A percentile compares a stretch with the other conserved stretches of the same genome.
Evolutionary conservation across 805 yeast genomes (phyloP).

Genomic region (Kluyveromyces wickerhamii): DNA sequence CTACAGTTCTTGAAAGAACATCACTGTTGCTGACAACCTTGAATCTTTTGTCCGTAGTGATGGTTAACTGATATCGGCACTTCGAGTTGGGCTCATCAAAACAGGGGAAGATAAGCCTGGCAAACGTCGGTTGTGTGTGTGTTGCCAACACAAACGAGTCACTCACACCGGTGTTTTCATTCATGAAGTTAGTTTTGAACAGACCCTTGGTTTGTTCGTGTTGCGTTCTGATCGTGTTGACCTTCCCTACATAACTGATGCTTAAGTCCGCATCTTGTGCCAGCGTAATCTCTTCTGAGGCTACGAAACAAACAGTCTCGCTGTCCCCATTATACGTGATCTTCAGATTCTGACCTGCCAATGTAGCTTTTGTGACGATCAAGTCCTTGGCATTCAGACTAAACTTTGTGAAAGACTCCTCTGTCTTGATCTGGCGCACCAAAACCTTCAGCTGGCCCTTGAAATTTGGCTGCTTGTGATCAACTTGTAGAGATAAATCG

Average conservation of each 20-base stretch:
- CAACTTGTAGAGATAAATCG: constrained; percentile 31
- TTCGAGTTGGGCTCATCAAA: constrained; percentile 57
- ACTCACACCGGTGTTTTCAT: constrained; percentile 40
- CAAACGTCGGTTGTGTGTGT: constrained; percentile 63
- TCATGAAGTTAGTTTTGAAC: constrained; percentile 58
- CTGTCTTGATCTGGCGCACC: constrained; percentile 4
- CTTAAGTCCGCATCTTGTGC: constrained; percentile 9
- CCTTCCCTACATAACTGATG: constrained; percentile 43
- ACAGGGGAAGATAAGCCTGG: constrained; percentile 58
- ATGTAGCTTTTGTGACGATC: constrained; percentile 33
- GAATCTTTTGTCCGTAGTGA: constrained; percentile 38
- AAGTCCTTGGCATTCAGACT: constrained; percentile 26
- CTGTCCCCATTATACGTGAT: constrained; percentile 18
- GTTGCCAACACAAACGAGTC: constrained; percentile 54
- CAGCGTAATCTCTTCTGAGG: constrained; percentile 4
- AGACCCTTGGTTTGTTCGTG: constrained; percentile 55
- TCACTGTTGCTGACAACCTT: constrained; percentile 46
- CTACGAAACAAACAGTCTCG: constrained; percentile 12
- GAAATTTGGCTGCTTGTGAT: constrained; percentile 42
- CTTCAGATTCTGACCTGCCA: constrained; percentile 27
- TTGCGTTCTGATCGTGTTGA: constrained; percentile 43
- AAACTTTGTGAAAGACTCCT: constrained; percentile 8
- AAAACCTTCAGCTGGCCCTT: constrained; percentile 28
- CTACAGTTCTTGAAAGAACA: constrained; percentile 22
- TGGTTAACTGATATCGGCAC: constrained; percentile 40